These are phyloP conservation scores for Avena insularis DNA, from an alignment of 176 grass and related monocot species.

Conservation along the genomic window DNA sequence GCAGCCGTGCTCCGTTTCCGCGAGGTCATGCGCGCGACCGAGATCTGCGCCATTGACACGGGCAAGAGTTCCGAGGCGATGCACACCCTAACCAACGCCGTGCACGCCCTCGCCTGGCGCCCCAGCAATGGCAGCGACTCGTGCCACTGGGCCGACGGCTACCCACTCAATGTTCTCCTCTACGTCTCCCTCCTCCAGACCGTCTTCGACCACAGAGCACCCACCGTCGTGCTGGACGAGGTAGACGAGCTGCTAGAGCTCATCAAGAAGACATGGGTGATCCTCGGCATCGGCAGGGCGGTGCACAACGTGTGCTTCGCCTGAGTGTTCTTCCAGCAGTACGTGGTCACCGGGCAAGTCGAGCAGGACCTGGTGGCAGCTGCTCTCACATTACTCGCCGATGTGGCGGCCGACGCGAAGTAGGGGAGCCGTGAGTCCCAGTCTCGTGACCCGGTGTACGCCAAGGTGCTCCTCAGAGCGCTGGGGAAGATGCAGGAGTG, in stretches of 20 bases:
- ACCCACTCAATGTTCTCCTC: conserved; percentile 81
- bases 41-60: conserved; percentile 75
- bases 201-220: conserved; percentile 72
- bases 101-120: conserved; percentile 78
- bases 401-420: conserved; percentile 73
- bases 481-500: conserved; percentile 80
- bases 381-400: conserved; percentile 64
- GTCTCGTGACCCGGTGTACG: conserved; percentile 50
- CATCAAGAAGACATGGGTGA: conserved; percentile 90
- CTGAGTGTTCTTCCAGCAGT: conserved; percentile 85
- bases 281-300: conserved; percentile 61
- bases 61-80: conserved; percentile 77
- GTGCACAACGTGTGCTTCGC: conserved; percentile 80
- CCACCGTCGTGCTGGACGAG: conserved; percentile 81
- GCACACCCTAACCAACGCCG: conserved; percentile 60
- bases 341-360: conserved; percentile 74
- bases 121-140: conserved; percentile 30
- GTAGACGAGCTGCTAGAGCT: conserved; percentile 93
- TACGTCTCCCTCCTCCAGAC: conserved; percentile 72
- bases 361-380: conserved; percentile 77
- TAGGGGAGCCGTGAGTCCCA: conserved; percentile 43
- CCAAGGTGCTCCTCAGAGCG: conserved; percentile 60
- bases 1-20: conserved; percentile 62
- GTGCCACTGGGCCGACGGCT: conserved; percentile 90
- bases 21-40: conserved; percentile 64